These are phyloP conservation scores for Rhizopus delemar DNA, from an alignment of 371 early-diverging fungal genomes.

Conservation along the genomic window DNA sequence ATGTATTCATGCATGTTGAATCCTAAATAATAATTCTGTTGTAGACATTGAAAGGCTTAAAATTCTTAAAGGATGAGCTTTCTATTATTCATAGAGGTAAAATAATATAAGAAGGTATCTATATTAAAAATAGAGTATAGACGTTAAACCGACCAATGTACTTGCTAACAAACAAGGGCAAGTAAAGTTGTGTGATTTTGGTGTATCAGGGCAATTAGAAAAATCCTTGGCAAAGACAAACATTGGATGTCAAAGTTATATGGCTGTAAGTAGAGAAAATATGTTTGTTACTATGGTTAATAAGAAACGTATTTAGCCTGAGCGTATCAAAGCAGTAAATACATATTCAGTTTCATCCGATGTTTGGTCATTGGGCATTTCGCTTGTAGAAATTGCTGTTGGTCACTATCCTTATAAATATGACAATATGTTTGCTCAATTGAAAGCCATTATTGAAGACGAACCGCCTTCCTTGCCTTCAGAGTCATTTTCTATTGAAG, in stretches of 20 bases:
- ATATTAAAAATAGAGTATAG: conserved; percentile 32
- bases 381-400: conserved; percentile 90
- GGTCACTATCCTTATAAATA: conserved; percentile 81
- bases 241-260: conserved; percentile 93
- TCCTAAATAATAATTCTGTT: not conserved
- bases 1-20: not conserved
- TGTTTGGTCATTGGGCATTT: conserved; percentile 91
- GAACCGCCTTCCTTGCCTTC: conserved; percentile 75
- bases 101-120: not conserved
- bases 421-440: conserved; percentile 81
- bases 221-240: conserved; percentile 92
- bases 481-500: conserved; percentile 63
- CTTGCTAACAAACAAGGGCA: conserved; percentile 83
- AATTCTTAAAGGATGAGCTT: conserved; percentile 86
- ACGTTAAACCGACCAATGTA: conserved; percentile 95
- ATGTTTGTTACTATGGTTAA: not conserved
- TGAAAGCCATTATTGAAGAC: conserved; percentile 84
- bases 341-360: conserved; percentile 83
- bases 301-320: conserved; percentile 58
- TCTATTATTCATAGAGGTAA: conserved; percentile 85
- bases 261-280: conserved; percentile 70
- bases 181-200: conserved; percentile 93
- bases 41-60: conserved; percentile 83
- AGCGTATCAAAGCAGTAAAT: conserved; percentile 68
- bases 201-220: conserved; percentile 85